Base-by-base conservation (phyloP, 2,329 filamentous ascomycete genomes). In the Microsporum ferrugineum region DNA sequence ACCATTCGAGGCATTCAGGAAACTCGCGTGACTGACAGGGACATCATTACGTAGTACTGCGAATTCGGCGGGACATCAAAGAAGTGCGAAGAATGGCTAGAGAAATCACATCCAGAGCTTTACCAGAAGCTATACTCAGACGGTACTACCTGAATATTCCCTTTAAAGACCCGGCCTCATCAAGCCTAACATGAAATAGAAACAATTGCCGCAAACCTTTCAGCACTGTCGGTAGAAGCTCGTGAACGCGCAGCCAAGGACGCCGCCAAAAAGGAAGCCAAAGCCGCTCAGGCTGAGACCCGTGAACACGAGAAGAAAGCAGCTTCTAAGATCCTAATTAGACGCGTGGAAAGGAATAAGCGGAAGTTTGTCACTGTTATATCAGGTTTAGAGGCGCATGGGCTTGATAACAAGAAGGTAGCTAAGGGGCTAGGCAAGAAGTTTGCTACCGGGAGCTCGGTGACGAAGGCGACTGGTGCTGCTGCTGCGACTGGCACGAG, bases 371-470 rank as follows among this genome's bases (percentile, higher is more conserved):
- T 99, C 60, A 99, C 94, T 0, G 87, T 91, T 14, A 86, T 99
- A n/a, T 84, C 84, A 5, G 94, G 94, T 0, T 80, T 99, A 23
- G 94, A 99, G 74, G 85, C 87, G 0, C 95, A 96, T 70, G 90
- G 90, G 0, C 75, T 97, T 47, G 92, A 97, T 61, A 82, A 96
- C 70, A 99, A 99, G 77, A 97, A 96, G 79, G 81, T 95, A 5
- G 87, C 91, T 62, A 97, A 97, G 80, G 94, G 97, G 71, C 86
- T 97, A 67, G 94, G 94, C 65, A 99, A 97, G 83, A 97, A 96
- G 77, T 97, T 99, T 71, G 94, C 94, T 34, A 97, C 94, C 7
- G 94, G 94, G 0, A 88, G 86, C 14, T 91, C 87, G 51, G 94
- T 99, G 51, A 97, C 92, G 6, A 96, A 96, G 78, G 83, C 88